A percentile compares a stretch with the other conserved stretches of the same genome.
phyloP scores from a whole-genome alignment of 2,329 filamentous ascomycete species.

The Fonsecaea monophora region DNA sequence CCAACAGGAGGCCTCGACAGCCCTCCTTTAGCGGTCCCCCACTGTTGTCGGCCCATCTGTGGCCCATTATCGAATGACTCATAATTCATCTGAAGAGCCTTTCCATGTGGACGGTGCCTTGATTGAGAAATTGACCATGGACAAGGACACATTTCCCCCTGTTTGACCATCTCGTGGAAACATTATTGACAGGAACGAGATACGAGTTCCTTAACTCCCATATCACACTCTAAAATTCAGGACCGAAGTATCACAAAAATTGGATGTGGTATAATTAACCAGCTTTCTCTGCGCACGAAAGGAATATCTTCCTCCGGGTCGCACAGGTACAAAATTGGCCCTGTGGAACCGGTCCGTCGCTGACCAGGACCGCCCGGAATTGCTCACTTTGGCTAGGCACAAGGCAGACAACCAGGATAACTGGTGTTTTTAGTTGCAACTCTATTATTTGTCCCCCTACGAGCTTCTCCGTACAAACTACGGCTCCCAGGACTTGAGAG shows the following conservation, averaged over 20 bases:
- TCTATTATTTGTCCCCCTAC: not conserved
- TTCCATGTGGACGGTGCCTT: conserved; percentile 1
- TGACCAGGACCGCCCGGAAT: not conserved
- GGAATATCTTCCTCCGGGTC: not conserved
- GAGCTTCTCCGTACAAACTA: not conserved
- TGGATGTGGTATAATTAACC: not conserved
- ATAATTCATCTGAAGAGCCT: not conserved
- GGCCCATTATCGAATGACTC: not conserved
- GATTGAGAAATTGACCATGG: not conserved
- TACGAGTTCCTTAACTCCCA: not conserved
- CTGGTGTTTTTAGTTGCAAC: not conserved
- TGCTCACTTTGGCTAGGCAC: conserved; percentile 7
- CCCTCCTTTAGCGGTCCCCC: not conserved
- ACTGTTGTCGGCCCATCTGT: not conserved
- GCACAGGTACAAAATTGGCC: not conserved
- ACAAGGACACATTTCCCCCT: not conserved
- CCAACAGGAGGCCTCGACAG: not conserved
- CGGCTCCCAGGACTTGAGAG: not conserved
- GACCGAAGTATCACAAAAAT: not conserved
- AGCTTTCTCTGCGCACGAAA: too few relatives aligned
- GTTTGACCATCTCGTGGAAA: not conserved
- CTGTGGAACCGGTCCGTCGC: conserved; percentile 1
- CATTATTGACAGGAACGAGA: not conserved
- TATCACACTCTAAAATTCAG: not conserved
- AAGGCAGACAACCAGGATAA: conserved; percentile 2